A percentile compares a stretch with the other conserved stretches of the same genome.
Evolutionary conservation across 345 rosid species (phyloP).

Genomic region (Brassica carinata): DNA sequence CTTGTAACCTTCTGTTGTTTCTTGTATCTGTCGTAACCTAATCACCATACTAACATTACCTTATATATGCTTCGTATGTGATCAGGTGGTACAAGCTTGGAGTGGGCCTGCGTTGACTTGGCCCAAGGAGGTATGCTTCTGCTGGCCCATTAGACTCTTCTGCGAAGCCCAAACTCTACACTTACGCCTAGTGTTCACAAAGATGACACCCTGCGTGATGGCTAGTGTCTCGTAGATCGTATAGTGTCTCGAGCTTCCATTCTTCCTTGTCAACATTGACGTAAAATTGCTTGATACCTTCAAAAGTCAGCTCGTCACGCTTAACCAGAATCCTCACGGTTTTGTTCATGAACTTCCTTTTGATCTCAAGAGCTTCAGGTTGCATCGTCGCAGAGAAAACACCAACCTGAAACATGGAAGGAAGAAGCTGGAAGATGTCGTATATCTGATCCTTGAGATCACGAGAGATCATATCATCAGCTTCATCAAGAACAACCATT

Average conservation of each 20-base stretch:
- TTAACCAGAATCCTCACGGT: neutral
- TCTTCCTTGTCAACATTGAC: neutral
- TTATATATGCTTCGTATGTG: no score
- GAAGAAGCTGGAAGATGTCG: neutral
- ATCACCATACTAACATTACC: no score
- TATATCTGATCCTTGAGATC: neutral
- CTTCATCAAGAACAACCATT: neutral
- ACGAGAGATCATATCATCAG: neutral
- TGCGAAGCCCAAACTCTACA: no score
- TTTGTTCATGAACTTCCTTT: neutral
- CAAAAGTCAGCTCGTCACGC: neutral
- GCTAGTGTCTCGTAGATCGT: neutral
- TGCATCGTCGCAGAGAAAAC: neutral
- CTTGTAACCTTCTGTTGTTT: no score
- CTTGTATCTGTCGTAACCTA: no score
- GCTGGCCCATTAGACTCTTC: no score
- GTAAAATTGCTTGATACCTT: neutral
- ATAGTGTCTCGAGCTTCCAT: no score
- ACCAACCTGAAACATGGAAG: neutral
- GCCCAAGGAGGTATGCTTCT: no score
- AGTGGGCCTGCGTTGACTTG: no score
- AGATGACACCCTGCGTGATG: neutral
- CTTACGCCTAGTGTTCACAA: neutral
- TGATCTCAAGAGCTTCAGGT: neutral
- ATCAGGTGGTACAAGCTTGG: no score